A percentile compares a stretch with the other conserved stretches of the same genome.
Conservation (phyloP, 805 yeast species). For the Scheffersomyces coipomensis region DNA sequence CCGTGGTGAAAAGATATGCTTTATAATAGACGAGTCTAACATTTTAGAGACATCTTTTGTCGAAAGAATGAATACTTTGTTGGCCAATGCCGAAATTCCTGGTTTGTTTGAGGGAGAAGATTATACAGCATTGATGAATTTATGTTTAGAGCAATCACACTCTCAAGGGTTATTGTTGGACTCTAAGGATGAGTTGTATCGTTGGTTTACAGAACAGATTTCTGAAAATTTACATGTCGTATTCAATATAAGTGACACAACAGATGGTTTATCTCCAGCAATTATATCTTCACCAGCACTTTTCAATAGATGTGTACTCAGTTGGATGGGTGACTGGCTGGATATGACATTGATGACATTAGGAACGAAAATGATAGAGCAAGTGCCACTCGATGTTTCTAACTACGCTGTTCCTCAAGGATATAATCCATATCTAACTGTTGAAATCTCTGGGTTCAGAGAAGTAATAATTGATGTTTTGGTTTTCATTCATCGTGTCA, state of each 20-base stretch:
- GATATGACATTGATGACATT: slow-evolving; percentile 47
- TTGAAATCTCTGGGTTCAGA: slow-evolving; percentile 18
- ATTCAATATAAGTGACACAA: slow-evolving; percentile 62
- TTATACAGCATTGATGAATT: slow-evolving; percentile 45
- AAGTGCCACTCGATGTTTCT: slow-evolving; percentile 54
- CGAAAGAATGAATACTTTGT: slow-evolving; percentile 88
- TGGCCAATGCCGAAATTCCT: slow-evolving; percentile 91
- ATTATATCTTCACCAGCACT: slow-evolving; percentile 81
- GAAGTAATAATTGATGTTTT: slow-evolving; percentile 49
- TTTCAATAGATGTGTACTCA: slow-evolving; percentile 82
- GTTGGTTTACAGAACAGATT: slow-evolving; percentile 72
- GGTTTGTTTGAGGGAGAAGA: slow-evolving; percentile 84
- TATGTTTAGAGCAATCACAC: slow-evolving; percentile 57
- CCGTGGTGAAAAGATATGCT: slow-evolving; percentile 61
- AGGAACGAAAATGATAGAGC: slow-evolving; percentile 37
- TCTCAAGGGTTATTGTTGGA: slow-evolving; percentile 64
- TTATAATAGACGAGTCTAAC: slow-evolving; percentile 78
- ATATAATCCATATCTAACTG: slow-evolving; percentile 2
- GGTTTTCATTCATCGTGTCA: slow-evolving; percentile 43
- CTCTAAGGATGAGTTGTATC: slow-evolving; percentile 64
- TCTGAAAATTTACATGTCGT: slow-evolving; percentile 77
- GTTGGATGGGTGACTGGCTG: slow-evolving; percentile 90
- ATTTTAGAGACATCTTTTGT: slow-evolving; percentile 74
- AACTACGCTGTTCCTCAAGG: slow-evolving; percentile 33
- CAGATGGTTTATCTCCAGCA: slow-evolving; percentile 13